Percentiles rank a stretch among this genome's conserved stretches.
Evolutionary conservation across 192 early-diverging fungal genomes (phyloP).

Genomic region (Mortierella claussenii): DNA sequence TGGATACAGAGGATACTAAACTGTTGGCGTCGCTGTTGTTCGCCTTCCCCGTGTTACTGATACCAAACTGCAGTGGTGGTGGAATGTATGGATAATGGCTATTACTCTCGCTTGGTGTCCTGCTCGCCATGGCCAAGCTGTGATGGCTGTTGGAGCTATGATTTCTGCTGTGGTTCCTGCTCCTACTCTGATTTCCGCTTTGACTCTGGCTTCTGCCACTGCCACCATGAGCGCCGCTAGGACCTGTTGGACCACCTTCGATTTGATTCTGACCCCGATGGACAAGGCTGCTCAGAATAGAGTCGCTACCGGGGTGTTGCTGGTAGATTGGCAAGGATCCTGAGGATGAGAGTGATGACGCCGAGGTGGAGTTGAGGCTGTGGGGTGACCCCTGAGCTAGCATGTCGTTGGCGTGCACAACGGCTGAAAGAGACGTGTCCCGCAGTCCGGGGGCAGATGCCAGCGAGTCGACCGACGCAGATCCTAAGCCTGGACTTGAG

Average conservation of each 20-base stretch:
- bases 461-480: conserved; percentile 39
- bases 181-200: background rate
- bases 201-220: conserved; percentile 4
- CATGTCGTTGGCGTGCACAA: conserved; percentile 4
- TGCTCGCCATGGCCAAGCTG: conserved; percentile 18
- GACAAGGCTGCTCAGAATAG: conserved; percentile 6
- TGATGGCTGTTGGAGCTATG: conserved; percentile 32
- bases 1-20: background rate
- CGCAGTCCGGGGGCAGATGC: conserved; percentile 13
- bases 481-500: conserved; percentile 13
- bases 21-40: background rate
- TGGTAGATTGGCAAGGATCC: conserved; percentile 43
- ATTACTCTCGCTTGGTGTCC: conserved; percentile 30
- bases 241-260: background rate
- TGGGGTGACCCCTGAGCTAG: conserved; percentile 25
- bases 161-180: conserved; percentile 20
- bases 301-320: conserved; percentile 17
- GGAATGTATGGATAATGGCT: conserved; percentile 4
- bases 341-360: conserved; percentile 37
- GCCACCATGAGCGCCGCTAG: background rate
- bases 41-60: background rate
- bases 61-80: background rate
- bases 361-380: conserved; percentile 40
- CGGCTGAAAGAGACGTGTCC: background rate
- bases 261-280: conserved; percentile 15